Evolutionary conservation across 2,329 filamentous ascomycete genomes (phyloP).

Genomic region (Clonostachys sp.): DNA sequence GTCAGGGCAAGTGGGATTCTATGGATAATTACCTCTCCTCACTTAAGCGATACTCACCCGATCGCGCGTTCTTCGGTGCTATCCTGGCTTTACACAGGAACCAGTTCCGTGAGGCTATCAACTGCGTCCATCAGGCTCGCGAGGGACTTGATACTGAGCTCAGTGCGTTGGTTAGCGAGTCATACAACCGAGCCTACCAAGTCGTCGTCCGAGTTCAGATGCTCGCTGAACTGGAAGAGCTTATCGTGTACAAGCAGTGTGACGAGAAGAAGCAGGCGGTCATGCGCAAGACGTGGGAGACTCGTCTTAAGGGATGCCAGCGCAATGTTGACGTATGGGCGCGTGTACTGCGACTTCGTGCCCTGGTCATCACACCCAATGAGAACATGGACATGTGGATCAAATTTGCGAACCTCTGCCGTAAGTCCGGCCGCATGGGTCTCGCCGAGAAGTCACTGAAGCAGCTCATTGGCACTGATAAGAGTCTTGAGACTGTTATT

Average conservation of each 20-base stretch:
- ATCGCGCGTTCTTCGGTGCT: conserved; percentile 95
- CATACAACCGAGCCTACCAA: conserved; percentile 94
- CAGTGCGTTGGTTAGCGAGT: conserved; percentile 94
- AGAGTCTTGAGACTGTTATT: conserved; percentile 55
- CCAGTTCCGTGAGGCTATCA: conserved; percentile 86
- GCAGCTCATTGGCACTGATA: conserved; percentile 74
- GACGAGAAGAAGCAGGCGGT: conserved; percentile 84
- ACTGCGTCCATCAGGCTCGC: conserved; percentile 84
- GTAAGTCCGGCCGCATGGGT: conserved; percentile 91
- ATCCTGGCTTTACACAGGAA: conserved; percentile 94
- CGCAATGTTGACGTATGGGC: conserved; percentile 98
- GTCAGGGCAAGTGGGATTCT: conserved; percentile 90
- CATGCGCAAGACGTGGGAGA: conserved; percentile 94
- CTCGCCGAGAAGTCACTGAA: conserved; percentile 93
- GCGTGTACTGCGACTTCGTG: conserved; percentile 91
- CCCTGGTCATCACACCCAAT: conserved; percentile 82
- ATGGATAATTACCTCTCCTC: conserved; percentile 97
- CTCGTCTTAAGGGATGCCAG: conserved; percentile 88
- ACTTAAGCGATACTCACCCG: conserved; percentile 90
- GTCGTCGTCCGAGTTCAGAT: conserved; percentile 99
- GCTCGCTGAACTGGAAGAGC: conserved; percentile 96
- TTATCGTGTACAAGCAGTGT: conserved; percentile 95
- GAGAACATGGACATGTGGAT: conserved; percentile 99
- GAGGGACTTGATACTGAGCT: conserved; percentile 94
- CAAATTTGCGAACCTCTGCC: conserved; percentile 97